phyloP scores from a whole-genome alignment of 305 asterid species.

The Fraxinus xanthoxyloides region DNA sequence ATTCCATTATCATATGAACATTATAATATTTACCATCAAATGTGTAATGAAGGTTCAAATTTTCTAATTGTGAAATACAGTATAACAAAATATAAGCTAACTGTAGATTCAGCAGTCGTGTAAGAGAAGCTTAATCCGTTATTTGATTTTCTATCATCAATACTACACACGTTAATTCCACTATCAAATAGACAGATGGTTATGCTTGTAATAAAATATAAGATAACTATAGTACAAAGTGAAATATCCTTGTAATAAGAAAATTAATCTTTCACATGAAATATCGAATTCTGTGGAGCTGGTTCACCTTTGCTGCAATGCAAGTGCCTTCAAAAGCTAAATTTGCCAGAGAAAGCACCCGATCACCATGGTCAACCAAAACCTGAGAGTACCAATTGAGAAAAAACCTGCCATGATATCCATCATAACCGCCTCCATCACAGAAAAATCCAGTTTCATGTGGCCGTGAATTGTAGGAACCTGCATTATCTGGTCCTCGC shows the following conservation, averaged over 20 bases:
- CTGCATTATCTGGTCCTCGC: slow-evolving; percentile 63
- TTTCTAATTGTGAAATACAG: neutral
- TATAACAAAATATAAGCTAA: neutral
- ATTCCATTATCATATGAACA: neutral
- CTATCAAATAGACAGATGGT: neutral
- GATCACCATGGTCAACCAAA: slow-evolving; percentile 69
- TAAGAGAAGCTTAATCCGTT: neutral
- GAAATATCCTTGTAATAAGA: neutral
- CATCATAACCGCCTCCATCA: slow-evolving; percentile 79
- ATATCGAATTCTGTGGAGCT: neutral
- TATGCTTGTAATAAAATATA: neutral
- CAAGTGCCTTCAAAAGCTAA: slow-evolving; percentile 74
- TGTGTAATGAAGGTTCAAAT: neutral
- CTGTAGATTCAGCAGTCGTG: neutral
- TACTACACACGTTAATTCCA: neutral
- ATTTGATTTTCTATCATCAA: neutral
- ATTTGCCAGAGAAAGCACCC: slow-evolving; percentile 62
- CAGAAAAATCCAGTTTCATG: slow-evolving; percentile 73
- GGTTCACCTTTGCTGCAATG: slow-evolving; percentile 63
- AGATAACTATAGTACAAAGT: neutral
- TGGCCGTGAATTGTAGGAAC: slow-evolving; percentile 70
- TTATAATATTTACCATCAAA: neutral
- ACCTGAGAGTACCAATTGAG: slow-evolving; percentile 67
- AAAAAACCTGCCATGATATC: slow-evolving; percentile 71
- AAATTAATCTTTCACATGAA: neutral